A percentile compares a stretch with the other conserved stretches of the same genome.
Evolutionary conservation across 1,139 yeast species (phyloP).

Genomic region (Pichia sp.): DNA sequence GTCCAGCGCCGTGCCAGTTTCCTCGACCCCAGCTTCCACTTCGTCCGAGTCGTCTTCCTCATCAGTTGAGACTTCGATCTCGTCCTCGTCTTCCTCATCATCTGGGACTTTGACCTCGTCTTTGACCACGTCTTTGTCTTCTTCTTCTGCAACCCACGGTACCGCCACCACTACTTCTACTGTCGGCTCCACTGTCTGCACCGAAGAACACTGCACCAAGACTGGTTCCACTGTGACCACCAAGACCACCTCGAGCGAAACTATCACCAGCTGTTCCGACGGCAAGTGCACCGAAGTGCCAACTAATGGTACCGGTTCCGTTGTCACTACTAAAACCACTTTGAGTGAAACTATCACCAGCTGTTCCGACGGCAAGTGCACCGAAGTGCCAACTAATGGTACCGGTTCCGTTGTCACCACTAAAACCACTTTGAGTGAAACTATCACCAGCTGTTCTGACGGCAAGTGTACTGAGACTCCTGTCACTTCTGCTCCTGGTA

Average conservation of each 20-base stretch:
- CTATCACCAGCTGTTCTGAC: background rate
- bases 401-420: background rate
- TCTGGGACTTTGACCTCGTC: slow-evolving; percentile 3
- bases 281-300: background rate
- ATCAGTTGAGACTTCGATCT: slow-evolving; percentile 9
- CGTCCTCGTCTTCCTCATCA: slow-evolving; percentile 12
- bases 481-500: slow-evolving; percentile 2
- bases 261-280: slow-evolving; percentile 10
- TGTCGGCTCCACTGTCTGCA: background rate
- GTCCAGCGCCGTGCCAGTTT: background rate
- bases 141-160: background rate
- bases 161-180: slow-evolving; percentile 7
- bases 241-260: slow-evolving; percentile 9
- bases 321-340: background rate
- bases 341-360: background rate
- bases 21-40: slow-evolving; percentile 12
- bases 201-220: no score
- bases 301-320: background rate
- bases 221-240: slow-evolving; percentile 2
- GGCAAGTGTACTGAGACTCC: slow-evolving; percentile 8
- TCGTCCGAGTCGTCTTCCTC: slow-evolving; percentile 13
- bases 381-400: background rate
- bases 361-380: slow-evolving; percentile 3
- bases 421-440: background rate
- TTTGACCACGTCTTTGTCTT: slow-evolving; percentile 10